Evolutionary conservation across 2,329 filamentous ascomycete species (phyloP).

Genomic region (Aspergillus sp.): DNA sequence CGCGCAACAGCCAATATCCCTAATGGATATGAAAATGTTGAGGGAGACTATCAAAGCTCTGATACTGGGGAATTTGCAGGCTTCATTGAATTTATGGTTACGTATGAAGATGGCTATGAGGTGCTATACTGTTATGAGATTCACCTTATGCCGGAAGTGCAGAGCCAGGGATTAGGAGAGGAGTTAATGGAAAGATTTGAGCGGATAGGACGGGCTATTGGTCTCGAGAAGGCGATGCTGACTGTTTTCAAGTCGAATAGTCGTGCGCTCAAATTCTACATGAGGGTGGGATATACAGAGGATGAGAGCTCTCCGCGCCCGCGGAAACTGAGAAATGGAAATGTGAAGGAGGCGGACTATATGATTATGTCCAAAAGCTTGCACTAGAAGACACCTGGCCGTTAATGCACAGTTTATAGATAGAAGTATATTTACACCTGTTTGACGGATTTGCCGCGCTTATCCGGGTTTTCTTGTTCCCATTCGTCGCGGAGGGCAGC

Average conservation of each 20-base stretch:
- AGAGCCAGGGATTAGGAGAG: slow-evolving; percentile 53
- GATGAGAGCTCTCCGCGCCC: slow-evolving; percentile 55
- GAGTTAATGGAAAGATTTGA: slow-evolving; percentile 52
- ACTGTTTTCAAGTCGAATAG: slow-evolving; percentile 58
- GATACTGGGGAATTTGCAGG: slow-evolving; percentile 30
- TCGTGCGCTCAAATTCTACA: slow-evolving; percentile 51
- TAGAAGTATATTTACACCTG: slow-evolving; percentile 62
- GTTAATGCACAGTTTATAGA: not conserved
- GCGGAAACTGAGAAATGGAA: slow-evolving; percentile 50
- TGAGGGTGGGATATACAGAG: slow-evolving; percentile 49
- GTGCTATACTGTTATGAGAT: slow-evolving; percentile 67
- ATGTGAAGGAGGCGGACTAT: slow-evolving; percentile 51
- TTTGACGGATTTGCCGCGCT: slow-evolving; percentile 81
- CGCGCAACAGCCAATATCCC: not conserved
- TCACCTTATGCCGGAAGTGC: slow-evolving; percentile 48
- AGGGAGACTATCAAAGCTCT: not conserved
- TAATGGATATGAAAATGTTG: not conserved
- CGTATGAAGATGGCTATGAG: slow-evolving; percentile 54
- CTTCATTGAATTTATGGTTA: slow-evolving; percentile 58
- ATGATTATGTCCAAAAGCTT: slow-evolving; percentile 53
- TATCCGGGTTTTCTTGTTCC: slow-evolving; percentile 87
- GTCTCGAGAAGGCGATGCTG: slow-evolving; percentile 59
- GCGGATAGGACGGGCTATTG: slow-evolving; percentile 45
- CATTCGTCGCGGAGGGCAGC: slow-evolving; percentile 88
- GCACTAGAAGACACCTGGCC: not conserved